Evolutionary conservation across 2,329 filamentous ascomycete genomes (phyloP).

Genomic region (Apiospora phragmitis): DNA sequence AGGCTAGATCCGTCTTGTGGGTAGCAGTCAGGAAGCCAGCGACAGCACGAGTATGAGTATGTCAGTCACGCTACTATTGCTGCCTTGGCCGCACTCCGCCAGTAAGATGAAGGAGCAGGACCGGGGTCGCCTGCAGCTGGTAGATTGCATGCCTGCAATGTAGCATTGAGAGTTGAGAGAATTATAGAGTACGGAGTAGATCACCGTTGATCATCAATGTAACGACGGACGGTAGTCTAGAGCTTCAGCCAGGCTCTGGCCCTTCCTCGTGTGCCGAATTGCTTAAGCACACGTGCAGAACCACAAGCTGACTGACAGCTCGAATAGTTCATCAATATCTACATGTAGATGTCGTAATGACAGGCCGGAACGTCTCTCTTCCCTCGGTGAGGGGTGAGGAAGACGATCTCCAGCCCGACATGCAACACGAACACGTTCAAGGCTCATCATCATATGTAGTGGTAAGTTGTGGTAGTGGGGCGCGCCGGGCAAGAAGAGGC

Average conservation of each 20-base stretch:
- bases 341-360: not conserved
- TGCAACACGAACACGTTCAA: not conserved
- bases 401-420: not conserved
- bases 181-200: not conserved
- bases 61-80: constrained; percentile 5
- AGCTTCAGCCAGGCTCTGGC: not conserved
- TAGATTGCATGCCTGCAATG: constrained; percentile 2
- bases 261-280: not conserved
- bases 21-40: not conserved
- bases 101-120: not conserved
- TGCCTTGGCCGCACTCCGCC: not conserved
- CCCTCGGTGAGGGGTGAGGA: not conserved
- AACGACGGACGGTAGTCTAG: not conserved
- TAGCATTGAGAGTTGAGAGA: not conserved
- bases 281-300: not conserved
- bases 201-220: constrained; percentile 2
- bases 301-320: not conserved
- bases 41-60: not conserved
- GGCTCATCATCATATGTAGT: not conserved
- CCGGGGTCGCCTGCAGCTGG: not conserved
- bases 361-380: not conserved
- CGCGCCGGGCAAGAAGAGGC: not conserved
- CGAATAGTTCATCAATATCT: not conserved
- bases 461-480: not conserved
- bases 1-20: constrained; percentile 4